phyloP scores from a whole-genome alignment of 2,329 filamentous ascomycete species.

The Alternaria solani region DNA sequence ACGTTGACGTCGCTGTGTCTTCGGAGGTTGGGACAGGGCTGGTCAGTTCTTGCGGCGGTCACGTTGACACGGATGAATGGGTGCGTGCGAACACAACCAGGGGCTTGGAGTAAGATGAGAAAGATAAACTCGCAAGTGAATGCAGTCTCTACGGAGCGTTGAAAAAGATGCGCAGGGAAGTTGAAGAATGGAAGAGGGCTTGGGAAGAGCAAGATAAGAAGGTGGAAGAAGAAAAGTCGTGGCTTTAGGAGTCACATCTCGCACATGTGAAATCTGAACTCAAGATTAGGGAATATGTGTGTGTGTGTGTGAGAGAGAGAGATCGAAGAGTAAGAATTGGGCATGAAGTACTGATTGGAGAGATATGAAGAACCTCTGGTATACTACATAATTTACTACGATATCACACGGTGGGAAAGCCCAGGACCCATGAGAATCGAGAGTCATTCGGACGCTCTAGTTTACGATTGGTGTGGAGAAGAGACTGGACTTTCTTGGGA shows the following conservation, averaged over 20 bases:
- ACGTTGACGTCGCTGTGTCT: neutral
- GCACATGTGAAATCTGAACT: neutral
- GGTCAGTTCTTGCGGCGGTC: too few relatives aligned
- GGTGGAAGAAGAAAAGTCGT: neutral
- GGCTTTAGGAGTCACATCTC: neutral
- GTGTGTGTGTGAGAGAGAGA: too few relatives aligned
- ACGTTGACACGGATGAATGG: neutral
- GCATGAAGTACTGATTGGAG: neutral
- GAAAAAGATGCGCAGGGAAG: neutral
- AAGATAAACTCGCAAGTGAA: too few relatives aligned
- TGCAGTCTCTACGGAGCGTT: neutral
- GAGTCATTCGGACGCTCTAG: neutral
- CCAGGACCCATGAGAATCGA: neutral
- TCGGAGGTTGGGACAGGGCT: neutral
- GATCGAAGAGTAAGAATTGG: neutral
- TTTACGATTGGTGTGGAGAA: neutral
- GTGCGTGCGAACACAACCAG: neutral
- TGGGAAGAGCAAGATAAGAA: neutral
- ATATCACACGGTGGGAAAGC: too few relatives aligned
- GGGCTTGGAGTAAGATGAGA: neutral
- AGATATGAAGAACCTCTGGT: neutral
- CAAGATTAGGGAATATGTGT: too few relatives aligned
- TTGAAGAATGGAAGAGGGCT: neutral
- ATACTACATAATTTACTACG: too few relatives aligned
- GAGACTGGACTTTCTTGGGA: neutral